phyloP scores from a whole-genome alignment of 495 filamentous ascomycete genomes.

The Sphaerosporella brunnea region DNA sequence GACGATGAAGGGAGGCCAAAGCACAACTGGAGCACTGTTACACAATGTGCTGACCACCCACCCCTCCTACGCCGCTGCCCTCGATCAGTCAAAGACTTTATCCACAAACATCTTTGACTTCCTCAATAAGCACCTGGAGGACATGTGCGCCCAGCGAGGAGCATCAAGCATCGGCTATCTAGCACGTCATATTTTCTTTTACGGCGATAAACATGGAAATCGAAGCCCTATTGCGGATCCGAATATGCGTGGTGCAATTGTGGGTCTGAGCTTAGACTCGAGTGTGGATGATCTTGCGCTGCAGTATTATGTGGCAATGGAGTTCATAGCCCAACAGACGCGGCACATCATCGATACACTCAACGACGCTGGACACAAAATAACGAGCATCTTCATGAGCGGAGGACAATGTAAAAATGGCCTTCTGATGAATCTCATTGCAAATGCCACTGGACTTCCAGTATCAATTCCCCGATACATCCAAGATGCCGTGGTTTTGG shows the following conservation, averaged over 20 bases:
- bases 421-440: slow-evolving; percentile 76
- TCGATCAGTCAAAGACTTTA: slow-evolving; percentile 55
- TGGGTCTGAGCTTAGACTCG: slow-evolving; percentile 71
- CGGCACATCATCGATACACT: slow-evolving; percentile 86
- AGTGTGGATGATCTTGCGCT: slow-evolving; percentile 70
- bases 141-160: slow-evolving; percentile 44
- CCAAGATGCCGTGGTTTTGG: slow-evolving; percentile 88
- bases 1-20: slow-evolving; percentile 90
- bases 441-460: slow-evolving; percentile 75
- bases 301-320: slow-evolving; percentile 84
- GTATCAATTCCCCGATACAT: slow-evolving; percentile 84
- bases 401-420: slow-evolving; percentile 93
- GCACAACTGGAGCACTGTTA: slow-evolving; percentile 81
- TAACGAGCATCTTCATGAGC: slow-evolving; percentile 92
- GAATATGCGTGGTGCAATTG: slow-evolving; percentile 72
- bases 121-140: slow-evolving; percentile 70
- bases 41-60: slow-evolving; percentile 90
- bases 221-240: slow-evolving; percentile 83
- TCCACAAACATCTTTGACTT: slow-evolving; percentile 84
- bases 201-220: slow-evolving; percentile 96
- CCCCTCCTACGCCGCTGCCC: slow-evolving; percentile 61
- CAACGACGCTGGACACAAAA: slow-evolving; percentile 67
- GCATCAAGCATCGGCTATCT: slow-evolving; percentile 70
- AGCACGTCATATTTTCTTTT: slow-evolving; percentile 89
- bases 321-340: slow-evolving; percentile 94